Base-by-base conservation (phyloP, 78 protist species). In the Thecamonas trahens region DNA sequence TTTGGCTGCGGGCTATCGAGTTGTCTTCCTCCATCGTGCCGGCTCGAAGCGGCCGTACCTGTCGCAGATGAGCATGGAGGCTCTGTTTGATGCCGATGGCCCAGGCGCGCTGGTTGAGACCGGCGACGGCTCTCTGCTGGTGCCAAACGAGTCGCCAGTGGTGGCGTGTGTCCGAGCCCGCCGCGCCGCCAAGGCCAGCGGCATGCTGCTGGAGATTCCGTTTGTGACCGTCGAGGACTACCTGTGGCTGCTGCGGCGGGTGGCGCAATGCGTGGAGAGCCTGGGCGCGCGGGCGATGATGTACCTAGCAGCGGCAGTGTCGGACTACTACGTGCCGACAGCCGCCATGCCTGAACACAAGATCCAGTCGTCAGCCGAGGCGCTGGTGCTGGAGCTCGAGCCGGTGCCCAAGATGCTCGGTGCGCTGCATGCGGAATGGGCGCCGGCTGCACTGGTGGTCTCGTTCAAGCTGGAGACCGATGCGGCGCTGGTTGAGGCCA, bases 381-480 rank as follows among this genome's bases (percentile, higher is more conserved):
- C 49, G 17, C 47, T 83, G 54, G 22, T 1, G 47, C 45, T 83
- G 40, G 22, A 26, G 17, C 31, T 83, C 70, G 20, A 34, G 42
- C 67, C 66, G 61, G 70, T 67, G 54, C 88, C 88, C 50, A 83
- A 83, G 71, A 15, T 74, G 49, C 70, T 82, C 2, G 29, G 44
- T n/a, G 34, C n/a, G 8, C 44, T 74, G 53, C 37, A 29, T 35
- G 6, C 14, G 0, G 54, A 26, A 11, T 83, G 88, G 88, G n/a
- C n/a, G n/a, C n/a, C n/a, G n/a, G n/a, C n/a, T n/a, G n/a, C n/a
- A n/a, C n/a, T n/a, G n/a, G n/a, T 71, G 6, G 62, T 65, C 18
- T 52, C 70, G 22, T 83, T 83, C 79, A 83, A 83, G 66, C 80
- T 82, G 37, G 87, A 81, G 52, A 75, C 86, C 20, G 86, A 81